Evolutionary conservation across 163 green algal species (phyloP).

Genomic region (Volvox carteri): DNA sequence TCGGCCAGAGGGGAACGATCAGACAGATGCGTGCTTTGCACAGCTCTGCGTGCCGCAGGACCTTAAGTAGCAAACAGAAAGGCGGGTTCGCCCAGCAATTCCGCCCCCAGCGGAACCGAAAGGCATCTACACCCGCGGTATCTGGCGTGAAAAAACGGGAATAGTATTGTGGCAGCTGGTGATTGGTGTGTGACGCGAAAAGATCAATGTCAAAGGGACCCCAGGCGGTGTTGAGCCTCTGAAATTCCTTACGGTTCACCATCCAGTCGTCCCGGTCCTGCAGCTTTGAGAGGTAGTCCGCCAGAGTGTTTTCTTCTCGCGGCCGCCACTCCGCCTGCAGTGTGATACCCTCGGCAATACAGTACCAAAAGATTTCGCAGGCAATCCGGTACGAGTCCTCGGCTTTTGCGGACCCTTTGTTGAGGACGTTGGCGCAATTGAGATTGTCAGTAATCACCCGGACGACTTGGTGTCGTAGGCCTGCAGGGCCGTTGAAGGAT

Average conservation of each 20-base stretch:
- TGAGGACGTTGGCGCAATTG: constrained; percentile 30
- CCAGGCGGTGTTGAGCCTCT: background rate
- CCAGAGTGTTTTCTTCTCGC: constrained; percentile 6
- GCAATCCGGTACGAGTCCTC: background rate
- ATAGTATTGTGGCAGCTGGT: constrained; percentile 2
- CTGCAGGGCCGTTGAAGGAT: background rate
- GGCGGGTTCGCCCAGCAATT: constrained; percentile 8
- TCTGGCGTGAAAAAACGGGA: constrained; percentile 28
- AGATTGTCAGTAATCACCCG: constrained; percentile 31
- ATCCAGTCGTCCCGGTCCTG: constrained; percentile 21
- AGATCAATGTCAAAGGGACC: constrained; percentile 43
- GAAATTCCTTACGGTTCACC: background rate
- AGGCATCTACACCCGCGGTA: constrained; percentile 3
- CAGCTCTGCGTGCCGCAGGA: background rate
- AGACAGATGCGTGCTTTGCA: constrained; percentile 31
- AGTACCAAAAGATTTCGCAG: constrained; percentile 29
- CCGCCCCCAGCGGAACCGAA: background rate
- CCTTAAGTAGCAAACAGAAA: too few relatives aligned
- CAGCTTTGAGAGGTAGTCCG: constrained; percentile 24
- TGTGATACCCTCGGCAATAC: background rate
- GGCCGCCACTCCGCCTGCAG: constrained; percentile 20
- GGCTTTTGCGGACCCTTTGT: background rate
- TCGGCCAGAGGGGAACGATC: constrained; percentile 17
- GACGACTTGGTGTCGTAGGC: background rate
- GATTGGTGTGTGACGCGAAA: constrained; percentile 43